Conservation (phyloP, 129 eudicot genomes). For the Tagetes patula region DNA sequence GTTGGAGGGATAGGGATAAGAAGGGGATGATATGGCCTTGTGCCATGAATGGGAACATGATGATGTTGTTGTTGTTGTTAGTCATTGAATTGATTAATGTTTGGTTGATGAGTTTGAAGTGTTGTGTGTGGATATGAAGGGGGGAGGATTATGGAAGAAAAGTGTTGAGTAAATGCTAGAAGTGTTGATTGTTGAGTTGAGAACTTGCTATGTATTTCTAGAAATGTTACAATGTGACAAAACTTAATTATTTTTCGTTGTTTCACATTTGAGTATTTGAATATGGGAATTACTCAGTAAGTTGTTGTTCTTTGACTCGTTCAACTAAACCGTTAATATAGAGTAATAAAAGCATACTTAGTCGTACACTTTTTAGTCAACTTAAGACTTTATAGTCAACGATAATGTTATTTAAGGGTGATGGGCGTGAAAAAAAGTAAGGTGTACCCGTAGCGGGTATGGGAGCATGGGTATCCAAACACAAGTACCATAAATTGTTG, state of each 20-base stretch:
- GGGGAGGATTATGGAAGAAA: background rate
- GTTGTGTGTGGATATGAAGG: background rate
- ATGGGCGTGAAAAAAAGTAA: no score
- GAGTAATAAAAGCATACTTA: no score
- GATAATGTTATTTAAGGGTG: no score
- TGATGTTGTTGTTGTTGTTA: constrained; percentile 33
- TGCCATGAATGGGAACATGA: constrained; percentile 80
- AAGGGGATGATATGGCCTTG: constrained; percentile 79
- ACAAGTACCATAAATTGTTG: no score
- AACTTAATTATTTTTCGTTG: background rate
- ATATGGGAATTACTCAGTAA: no score
- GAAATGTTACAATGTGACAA: background rate
- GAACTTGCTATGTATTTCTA: background rate
- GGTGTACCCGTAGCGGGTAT: no score
- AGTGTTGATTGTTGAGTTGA: background rate
- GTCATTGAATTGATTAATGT: constrained; percentile 17
- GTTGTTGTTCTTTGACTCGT: no score
- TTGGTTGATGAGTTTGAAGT: background rate
- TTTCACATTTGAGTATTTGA: background rate
- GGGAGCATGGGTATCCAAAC: no score
- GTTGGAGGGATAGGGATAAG: constrained; percentile 49
- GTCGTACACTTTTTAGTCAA: no score
- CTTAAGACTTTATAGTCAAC: no score
- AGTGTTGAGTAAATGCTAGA: constrained; percentile 5
- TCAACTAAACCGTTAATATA: no score